phyloP scores from a whole-genome alignment of 495 filamentous ascomycete species.

The Penicillium cataractarum region DNA sequence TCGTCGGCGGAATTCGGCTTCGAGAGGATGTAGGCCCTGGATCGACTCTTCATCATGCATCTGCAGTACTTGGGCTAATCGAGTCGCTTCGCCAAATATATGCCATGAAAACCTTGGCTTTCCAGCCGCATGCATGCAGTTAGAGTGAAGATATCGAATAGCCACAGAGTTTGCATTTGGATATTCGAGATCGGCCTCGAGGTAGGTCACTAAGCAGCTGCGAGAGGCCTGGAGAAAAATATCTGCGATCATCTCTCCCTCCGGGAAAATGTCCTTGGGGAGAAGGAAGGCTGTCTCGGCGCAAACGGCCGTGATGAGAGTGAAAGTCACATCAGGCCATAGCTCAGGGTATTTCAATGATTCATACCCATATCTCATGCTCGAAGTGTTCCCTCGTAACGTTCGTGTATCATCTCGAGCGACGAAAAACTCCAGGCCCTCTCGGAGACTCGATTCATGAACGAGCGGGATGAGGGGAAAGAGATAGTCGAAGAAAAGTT shows the following conservation, averaged over 20 bases:
- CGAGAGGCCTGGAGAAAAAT: constrained; percentile 26
- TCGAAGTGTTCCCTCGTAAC: neutral
- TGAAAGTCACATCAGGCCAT: constrained; percentile 32
- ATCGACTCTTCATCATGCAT: constrained; percentile 34
- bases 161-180: constrained; percentile 32
- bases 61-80: constrained; percentile 34
- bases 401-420: constrained; percentile 1
- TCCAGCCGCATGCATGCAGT: constrained; percentile 34
- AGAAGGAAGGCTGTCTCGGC: constrained; percentile 28
- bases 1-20: constrained; percentile 32
- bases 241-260: constrained; percentile 25
- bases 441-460: constrained; percentile 33
- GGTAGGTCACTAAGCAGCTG: constrained; percentile 21
- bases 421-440: constrained; percentile 25
- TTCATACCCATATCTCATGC: constrained; percentile 8
- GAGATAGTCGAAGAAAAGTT: constrained; percentile 32
- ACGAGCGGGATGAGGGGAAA: constrained; percentile 36
- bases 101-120: constrained; percentile 35
- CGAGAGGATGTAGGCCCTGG: constrained; percentile 24
- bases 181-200: constrained; percentile 34
- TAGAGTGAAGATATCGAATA: constrained; percentile 36
- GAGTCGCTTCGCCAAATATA: constrained; percentile 35
- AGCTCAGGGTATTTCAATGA: constrained; percentile 25
- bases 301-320: constrained; percentile 31
- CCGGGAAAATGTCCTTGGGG: constrained; percentile 26